phyloP scores from a whole-genome alignment of 2,329 filamentous ascomycete species.

The Ilyonectria robusta region DNA sequence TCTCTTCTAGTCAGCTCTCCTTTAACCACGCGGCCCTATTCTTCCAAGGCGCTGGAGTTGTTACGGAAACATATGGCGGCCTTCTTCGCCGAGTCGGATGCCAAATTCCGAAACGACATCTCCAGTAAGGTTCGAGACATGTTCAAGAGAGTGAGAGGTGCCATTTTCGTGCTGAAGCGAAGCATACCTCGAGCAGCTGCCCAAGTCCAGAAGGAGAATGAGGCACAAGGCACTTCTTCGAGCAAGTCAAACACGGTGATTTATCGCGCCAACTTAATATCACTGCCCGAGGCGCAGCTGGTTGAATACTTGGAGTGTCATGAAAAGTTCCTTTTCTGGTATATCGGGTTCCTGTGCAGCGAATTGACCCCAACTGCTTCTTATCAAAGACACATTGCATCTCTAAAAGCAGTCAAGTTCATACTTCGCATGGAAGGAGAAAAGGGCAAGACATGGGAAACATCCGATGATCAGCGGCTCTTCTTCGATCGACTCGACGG shows the following conservation, averaged over 20 bases:
- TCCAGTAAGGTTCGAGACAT: constrained; percentile 82
- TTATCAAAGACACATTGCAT: constrained; percentile 90
- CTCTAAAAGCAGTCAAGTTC: constrained; percentile 78
- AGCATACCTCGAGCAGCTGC: constrained; percentile 56
- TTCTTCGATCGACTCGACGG: constrained; percentile 61
- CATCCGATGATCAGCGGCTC: constrained; percentile 55
- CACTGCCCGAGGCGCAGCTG: constrained; percentile 55
- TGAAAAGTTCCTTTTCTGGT: constrained; percentile 80
- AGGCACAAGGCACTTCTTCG: constrained; percentile 12
- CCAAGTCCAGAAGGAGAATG: constrained; percentile 53
- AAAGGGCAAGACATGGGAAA: constrained; percentile 56
- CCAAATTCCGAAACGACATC: constrained; percentile 87
- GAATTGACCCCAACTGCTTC: constrained; percentile 87
- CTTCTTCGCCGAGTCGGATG: constrained; percentile 87
- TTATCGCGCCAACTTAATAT: constrained; percentile 58
- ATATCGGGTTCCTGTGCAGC: constrained; percentile 77
- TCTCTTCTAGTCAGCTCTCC: constrained; percentile 84
- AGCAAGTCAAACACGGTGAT: constrained; percentile 49
- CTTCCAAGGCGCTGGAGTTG: constrained; percentile 70
- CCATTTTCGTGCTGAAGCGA: constrained; percentile 70
- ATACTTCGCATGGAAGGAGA: constrained; percentile 81
- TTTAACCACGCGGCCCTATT: constrained; percentile 81
- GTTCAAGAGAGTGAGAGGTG: constrained; percentile 80
- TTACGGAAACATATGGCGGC: constrained; percentile 77
- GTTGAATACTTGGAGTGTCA: constrained; percentile 64